phyloP scores from a whole-genome alignment of 2,329 filamentous ascomycete species.

The Fusarium tuaranense region DNA sequence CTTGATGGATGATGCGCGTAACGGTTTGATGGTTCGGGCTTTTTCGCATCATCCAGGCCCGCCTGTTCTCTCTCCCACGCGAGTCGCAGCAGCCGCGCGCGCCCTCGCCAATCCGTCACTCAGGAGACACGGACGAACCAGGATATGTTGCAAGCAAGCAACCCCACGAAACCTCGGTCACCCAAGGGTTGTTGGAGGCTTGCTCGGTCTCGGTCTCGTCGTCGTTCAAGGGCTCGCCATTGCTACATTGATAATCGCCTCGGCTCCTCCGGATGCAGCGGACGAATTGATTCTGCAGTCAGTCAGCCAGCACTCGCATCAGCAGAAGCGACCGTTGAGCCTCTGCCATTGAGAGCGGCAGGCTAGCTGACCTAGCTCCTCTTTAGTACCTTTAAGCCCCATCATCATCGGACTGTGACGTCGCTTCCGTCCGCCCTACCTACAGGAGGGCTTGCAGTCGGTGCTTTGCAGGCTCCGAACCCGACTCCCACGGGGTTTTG shows the following conservation, averaged over 20 bases:
- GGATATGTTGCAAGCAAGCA: constrained; percentile 1
- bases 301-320: constrained; percentile 11
- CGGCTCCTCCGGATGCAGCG: constrained; percentile 38
- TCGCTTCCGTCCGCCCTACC: constrained; percentile 15
- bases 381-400: constrained; percentile 26
- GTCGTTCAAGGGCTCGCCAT: not conserved
- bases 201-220: constrained; percentile 8
- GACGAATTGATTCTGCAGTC: constrained; percentile 20
- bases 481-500: constrained; percentile 27
- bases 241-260: not conserved
- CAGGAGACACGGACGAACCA: constrained; percentile 18
- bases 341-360: constrained; percentile 20
- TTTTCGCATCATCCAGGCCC: constrained; percentile 27
- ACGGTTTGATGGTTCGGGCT: constrained; percentile 18
- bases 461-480: constrained; percentile 24
- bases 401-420: constrained; percentile 35
- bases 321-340: constrained; percentile 20
- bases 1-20: constrained; percentile 21
- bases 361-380: constrained; percentile 14
- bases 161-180: constrained; percentile 29
- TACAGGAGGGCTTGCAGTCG: constrained; percentile 17
- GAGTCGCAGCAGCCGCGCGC: constrained; percentile 24
- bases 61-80: not conserved
- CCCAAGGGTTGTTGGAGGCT: constrained; percentile 6
- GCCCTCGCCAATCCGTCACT: constrained; percentile 11